A percentile compares a stretch with the other conserved stretches of the same genome.
Evolutionary conservation across 2,329 filamentous ascomycete species (phyloP).

Genomic region (Seiridium cupressi): DNA sequence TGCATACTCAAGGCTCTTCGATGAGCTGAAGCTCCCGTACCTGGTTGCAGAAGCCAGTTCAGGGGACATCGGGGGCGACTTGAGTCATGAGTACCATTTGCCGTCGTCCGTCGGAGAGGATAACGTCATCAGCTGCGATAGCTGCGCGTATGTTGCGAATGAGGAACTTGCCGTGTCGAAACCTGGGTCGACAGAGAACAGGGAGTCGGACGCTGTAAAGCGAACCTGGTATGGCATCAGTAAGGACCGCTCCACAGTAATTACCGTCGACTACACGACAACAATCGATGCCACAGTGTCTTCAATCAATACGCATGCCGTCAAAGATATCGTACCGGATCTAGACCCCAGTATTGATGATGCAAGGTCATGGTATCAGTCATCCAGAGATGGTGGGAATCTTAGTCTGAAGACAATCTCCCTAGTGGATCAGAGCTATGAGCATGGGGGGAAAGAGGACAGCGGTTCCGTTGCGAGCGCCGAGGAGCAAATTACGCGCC

Average conservation of each 20-base stretch:
- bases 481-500: conserved; percentile 16
- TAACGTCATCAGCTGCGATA: conserved; percentile 70
- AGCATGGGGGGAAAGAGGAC: conserved; percentile 13
- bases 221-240: conserved; percentile 63
- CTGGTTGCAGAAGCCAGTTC: conserved; percentile 87
- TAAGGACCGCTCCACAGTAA: conserved; percentile 63
- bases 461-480: conserved; percentile 6
- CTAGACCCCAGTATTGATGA: conserved; percentile 71
- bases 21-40: conserved; percentile 80
- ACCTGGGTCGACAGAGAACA: conserved; percentile 1
- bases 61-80: conserved; percentile 89
- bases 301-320: conserved; percentile 50
- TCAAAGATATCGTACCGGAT: conserved; percentile 65
- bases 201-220: background rate
- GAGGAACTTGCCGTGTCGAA: conserved; percentile 71
- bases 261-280: conserved; percentile 67
- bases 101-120: conserved; percentile 81
- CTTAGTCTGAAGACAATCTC: conserved; percentile 20
- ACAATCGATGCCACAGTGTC: conserved; percentile 21
- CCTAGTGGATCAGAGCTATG: conserved; percentile 30
- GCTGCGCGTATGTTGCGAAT: conserved; percentile 78
- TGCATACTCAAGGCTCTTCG: conserved; percentile 76
- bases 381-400: conserved; percentile 11
- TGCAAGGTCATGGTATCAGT: conserved; percentile 50
- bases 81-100: conserved; percentile 95